Conservation (phyloP, 2,329 filamentous ascomycete genomes). For the Paecilomyces variotii region DNA sequence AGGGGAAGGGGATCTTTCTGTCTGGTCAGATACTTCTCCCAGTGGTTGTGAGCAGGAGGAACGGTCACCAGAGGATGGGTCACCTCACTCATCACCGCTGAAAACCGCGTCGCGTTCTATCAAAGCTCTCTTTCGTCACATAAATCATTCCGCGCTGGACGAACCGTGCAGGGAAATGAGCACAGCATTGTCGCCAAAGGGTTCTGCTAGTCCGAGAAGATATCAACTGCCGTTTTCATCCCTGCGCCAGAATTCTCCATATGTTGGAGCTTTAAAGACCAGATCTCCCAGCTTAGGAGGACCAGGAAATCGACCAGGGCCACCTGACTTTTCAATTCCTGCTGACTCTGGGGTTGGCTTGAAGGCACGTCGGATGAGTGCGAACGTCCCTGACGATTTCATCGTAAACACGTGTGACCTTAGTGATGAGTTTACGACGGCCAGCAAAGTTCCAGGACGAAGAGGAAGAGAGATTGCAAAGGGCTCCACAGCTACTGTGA, state of each 20-base stretch:
- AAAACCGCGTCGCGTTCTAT: slow-evolving; percentile 12
- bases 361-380: slow-evolving; percentile 69
- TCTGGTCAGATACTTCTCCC: background rate
- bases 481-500: slow-evolving; percentile 75
- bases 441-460: slow-evolving; percentile 61
- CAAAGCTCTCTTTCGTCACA: slow-evolving; percentile 16
- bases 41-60: background rate
- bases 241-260: background rate
- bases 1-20: background rate
- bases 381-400: slow-evolving; percentile 67
- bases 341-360: slow-evolving; percentile 65
- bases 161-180: background rate
- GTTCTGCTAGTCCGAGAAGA: slow-evolving; percentile 10
- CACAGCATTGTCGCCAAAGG: background rate
- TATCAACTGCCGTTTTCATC: background rate
- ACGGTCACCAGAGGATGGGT: background rate
- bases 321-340: slow-evolving; percentile 39
- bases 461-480: slow-evolving; percentile 70
- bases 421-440: slow-evolving; percentile 60
- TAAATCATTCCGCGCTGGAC: slow-evolving; percentile 5
- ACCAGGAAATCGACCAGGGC: slow-evolving; percentile 11
- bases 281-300: slow-evolving; percentile 19
- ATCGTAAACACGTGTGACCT: slow-evolving; percentile 63
- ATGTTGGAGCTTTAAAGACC: slow-evolving; percentile 11
- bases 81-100: slow-evolving; percentile 6